phyloP scores from a whole-genome alignment of 352 stramenopile species.

The Globisporangium polare region DNA sequence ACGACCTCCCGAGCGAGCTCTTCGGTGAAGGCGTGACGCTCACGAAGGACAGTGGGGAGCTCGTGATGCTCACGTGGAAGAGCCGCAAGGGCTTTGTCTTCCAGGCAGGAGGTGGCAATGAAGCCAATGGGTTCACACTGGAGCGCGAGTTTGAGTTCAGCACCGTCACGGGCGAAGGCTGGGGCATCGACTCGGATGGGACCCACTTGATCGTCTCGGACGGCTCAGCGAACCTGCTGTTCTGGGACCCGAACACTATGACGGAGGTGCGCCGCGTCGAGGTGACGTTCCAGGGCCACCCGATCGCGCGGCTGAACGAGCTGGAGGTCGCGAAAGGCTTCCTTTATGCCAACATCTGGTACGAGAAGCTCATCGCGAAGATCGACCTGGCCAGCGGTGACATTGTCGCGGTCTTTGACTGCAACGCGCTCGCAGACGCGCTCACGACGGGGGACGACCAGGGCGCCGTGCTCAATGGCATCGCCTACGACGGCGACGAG shows the following conservation, averaged over 20 bases:
- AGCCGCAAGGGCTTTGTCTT: conserved; percentile 88
- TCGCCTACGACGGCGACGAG: conserved; percentile 87
- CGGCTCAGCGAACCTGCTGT: conserved; percentile 86
- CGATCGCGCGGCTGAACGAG: conserved; percentile 89
- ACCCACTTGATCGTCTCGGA: conserved; percentile 80
- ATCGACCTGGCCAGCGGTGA: conserved; percentile 86
- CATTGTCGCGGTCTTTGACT: conserved; percentile 89
- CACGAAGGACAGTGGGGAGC: conserved; percentile 39
- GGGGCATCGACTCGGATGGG: conserved; percentile 89
- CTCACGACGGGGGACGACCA: conserved; percentile 48
- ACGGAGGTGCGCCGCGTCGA: conserved; percentile 65
- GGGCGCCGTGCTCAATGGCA: conserved; percentile 91
- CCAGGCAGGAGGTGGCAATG: conserved; percentile 6
- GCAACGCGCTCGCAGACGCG: conserved; percentile 49
- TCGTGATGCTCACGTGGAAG: conserved; percentile 93
- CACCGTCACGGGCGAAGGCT: conserved; percentile 85
- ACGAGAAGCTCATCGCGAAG: conserved; percentile 88
- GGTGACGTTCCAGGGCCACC: conserved; percentile 40
- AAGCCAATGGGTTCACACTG: conserved; percentile 30
- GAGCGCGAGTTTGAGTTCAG: conserved; percentile 72
- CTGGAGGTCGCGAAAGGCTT: conserved; percentile 90
- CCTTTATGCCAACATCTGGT: conserved; percentile 96
- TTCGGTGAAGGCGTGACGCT: conserved; percentile 93
- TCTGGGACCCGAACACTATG: conserved; percentile 89
- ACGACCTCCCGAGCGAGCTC: conserved; percentile 46